These are phyloP conservation scores for Babesia divergens DNA, from an alignment of 169 alveolate genomes.

Conservation along the genomic window DNA sequence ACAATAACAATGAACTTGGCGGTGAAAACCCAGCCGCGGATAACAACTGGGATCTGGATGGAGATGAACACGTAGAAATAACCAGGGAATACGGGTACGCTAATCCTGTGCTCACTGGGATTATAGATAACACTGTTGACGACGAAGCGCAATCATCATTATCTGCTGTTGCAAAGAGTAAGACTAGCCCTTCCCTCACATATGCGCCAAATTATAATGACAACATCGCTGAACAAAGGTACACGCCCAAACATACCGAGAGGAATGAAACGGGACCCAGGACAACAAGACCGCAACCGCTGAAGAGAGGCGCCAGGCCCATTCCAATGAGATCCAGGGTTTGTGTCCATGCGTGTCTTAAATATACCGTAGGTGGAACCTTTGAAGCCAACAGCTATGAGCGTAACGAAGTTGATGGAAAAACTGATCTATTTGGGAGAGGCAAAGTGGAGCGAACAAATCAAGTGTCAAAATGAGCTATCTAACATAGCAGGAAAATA, in stretches of 20 bases:
- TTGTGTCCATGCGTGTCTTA: not conserved
- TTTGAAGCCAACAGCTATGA: conserved; percentile 29
- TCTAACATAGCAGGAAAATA: conserved; percentile 3
- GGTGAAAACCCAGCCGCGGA: not conserved
- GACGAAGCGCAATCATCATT: no score
- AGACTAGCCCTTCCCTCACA: no score
- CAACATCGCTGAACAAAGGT: no score
- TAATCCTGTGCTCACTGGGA: not conserved
- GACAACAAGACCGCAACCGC: conserved; percentile 41
- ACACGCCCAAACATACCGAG: no score
- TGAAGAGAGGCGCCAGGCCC: conserved; percentile 46
- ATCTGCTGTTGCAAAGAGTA: no score
- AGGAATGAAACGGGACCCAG: not conserved
- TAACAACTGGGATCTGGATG: not conserved
- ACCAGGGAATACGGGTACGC: not conserved
- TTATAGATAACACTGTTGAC: no score
- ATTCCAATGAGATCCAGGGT: conserved; percentile 16
- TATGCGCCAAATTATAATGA: no score
- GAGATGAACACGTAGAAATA: not conserved
- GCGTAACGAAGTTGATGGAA: conserved; percentile 8
- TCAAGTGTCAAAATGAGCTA: conserved; percentile 55
- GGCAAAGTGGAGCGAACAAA: conserved; percentile 24
- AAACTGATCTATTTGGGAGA: conserved; percentile 32
- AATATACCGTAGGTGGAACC: conserved; percentile 6
- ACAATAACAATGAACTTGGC: not conserved